Evolutionary conservation across 805 yeast genomes (phyloP).

Genomic region (Maudiozyma pseudohumilis): DNA sequence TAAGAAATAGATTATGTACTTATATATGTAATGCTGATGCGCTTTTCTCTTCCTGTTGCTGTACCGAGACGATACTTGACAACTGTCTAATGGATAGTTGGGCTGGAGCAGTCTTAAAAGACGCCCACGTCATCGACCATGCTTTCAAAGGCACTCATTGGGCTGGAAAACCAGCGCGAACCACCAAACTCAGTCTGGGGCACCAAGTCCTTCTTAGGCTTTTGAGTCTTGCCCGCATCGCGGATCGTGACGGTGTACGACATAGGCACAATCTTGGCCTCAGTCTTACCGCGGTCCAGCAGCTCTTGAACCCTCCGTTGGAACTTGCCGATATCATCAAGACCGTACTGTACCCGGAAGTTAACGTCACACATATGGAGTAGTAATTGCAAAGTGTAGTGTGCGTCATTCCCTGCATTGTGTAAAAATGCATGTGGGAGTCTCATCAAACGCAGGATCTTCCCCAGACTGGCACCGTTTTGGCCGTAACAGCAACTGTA

Average conservation of each 20-base stretch:
- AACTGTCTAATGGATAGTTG: constrained; percentile 6
- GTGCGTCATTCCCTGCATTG: constrained; percentile 66
- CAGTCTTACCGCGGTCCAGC: constrained; percentile 16
- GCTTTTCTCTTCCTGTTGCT: not conserved
- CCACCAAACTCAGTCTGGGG: constrained; percentile 28
- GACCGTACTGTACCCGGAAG: constrained; percentile 15
- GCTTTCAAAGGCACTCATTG: constrained; percentile 16
- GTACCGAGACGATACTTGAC: not conserved
- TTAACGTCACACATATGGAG: constrained; percentile 40
- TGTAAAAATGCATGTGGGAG: constrained; percentile 54
- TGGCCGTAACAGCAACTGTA: constrained; percentile 34
- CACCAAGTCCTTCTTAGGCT: constrained; percentile 14
- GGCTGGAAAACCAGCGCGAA: constrained; percentile 16
- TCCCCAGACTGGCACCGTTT: constrained; percentile 37
- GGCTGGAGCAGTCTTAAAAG: too few species aligned
- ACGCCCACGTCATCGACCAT: too few species aligned
- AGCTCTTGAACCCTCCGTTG: constrained; percentile 13
- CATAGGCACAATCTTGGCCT: constrained; percentile 23
- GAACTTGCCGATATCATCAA: constrained; percentile 19
- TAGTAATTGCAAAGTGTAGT: constrained; percentile 46
- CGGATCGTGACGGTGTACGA: constrained; percentile 15
- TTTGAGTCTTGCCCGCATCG: constrained; percentile 3
- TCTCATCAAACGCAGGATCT: constrained; percentile 35
- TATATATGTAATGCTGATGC: not conserved
- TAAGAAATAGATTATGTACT: not conserved